These are phyloP conservation scores for Pelargonium australe DNA, from an alignment of 441 rosid species.

Conservation along the genomic window DNA sequence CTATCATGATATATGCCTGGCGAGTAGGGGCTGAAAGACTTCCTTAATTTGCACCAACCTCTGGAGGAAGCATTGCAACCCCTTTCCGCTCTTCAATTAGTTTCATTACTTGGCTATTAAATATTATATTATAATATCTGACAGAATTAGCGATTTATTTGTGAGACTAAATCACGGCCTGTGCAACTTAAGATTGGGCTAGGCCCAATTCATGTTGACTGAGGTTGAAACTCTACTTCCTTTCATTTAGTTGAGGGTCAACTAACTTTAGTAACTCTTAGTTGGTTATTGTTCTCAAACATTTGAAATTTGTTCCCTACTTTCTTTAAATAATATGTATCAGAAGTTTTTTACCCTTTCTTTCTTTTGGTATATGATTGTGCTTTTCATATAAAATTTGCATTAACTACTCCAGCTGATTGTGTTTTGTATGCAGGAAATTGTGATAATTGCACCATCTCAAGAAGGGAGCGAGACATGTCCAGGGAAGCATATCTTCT, in stretches of 20 bases:
- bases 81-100: neutral
- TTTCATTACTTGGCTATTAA: neutral
- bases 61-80: neutral
- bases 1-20: neutral
- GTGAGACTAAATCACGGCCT: neutral
- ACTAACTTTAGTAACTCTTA: neutral
- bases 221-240: neutral
- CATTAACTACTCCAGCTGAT: constrained; percentile 1
- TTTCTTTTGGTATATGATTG: neutral
- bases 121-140: neutral
- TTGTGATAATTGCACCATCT: constrained; percentile 41
- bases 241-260: neutral
- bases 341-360: neutral
- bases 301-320: neutral
- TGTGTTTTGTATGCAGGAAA: constrained; percentile 32
- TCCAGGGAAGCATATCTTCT: constrained; percentile 43
- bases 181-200: neutral
- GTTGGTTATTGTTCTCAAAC: neutral
- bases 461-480: constrained; percentile 36
- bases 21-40: neutral
- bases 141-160: neutral
- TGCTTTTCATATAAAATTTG: neutral
- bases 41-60: neutral
- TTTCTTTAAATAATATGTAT: neutral
- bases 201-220: neutral